These are phyloP conservation scores for Lumnitzera littorea DNA, from an alignment of 345 rosid species.

Conservation along the genomic window DNA sequence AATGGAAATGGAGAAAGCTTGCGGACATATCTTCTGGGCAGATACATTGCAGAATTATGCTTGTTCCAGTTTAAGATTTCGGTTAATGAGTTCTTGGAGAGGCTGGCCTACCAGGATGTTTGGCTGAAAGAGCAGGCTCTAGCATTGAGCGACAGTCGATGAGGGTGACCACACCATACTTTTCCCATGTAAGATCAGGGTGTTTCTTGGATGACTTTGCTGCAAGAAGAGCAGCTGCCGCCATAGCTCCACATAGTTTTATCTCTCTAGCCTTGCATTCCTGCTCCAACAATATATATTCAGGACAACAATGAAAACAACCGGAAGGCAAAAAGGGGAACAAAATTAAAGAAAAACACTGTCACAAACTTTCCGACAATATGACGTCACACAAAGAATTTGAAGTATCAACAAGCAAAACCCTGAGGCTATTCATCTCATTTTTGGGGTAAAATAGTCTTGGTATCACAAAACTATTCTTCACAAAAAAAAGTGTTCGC, in stretches of 20 bases:
- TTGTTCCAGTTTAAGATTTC: background rate
- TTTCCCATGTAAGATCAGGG: constrained; percentile 17
- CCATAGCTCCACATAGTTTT: constrained; percentile 27
- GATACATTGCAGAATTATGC: background rate
- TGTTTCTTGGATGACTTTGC: constrained; percentile 19
- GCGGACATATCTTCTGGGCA: no score
- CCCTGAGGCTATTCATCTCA: no score
- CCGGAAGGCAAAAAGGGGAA: background rate
- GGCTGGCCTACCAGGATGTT: constrained; percentile 40
- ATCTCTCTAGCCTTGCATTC: constrained; percentile 31
- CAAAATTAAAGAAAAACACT: no score
- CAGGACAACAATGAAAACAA: background rate
- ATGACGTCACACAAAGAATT: no score
- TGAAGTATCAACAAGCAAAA: no score
- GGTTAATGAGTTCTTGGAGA: background rate
- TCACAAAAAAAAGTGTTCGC: no score
- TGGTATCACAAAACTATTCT: no score
- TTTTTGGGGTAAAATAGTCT: no score
- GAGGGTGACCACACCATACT: constrained; percentile 40
- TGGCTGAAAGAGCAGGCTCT: constrained; percentile 42
- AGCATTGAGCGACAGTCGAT: constrained; percentile 57
- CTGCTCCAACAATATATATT: constrained; percentile 11
- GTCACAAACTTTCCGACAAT: no score
- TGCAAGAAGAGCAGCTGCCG: constrained; percentile 34
- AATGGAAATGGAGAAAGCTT: no score